These are phyloP conservation scores for Hericium coralloides DNA, from an alignment of 768 basidiomycete species.

Conservation along the genomic window DNA sequence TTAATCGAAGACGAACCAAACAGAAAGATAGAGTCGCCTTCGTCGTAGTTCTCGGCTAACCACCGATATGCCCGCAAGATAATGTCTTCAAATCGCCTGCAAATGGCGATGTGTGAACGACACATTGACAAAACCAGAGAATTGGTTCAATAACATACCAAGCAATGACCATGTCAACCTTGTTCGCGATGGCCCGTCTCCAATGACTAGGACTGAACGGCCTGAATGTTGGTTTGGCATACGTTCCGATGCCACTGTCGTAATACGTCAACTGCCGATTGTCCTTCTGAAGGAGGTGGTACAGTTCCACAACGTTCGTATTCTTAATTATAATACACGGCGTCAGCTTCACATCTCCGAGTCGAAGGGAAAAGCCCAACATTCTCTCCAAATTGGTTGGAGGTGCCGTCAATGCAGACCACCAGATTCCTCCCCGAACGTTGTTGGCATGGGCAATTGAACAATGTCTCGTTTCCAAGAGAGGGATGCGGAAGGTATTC, in stretches of 20 bases:
- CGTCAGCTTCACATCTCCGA: too few species aligned
- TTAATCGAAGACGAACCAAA: conserved; percentile 23
- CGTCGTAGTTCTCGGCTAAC: conserved; percentile 30
- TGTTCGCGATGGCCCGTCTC: conserved; percentile 15
- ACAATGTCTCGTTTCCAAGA: too few species aligned
- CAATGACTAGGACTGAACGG: neutral
- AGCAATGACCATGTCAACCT: conserved; percentile 29
- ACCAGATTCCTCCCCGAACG: neutral
- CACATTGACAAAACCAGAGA: neutral
- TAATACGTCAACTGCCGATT: conserved; percentile 29
- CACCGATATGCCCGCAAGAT: conserved; percentile 31
- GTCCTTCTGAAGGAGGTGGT: conserved; percentile 25
- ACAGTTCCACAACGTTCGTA: conserved; percentile 33
- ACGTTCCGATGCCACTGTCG: conserved; percentile 32
- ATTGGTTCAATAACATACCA: conserved; percentile 17
- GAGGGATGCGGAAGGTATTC: too few species aligned
- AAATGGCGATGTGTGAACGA: neutral
- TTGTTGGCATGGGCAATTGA: too few species aligned
- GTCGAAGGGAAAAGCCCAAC: neutral
- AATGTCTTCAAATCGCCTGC: conserved; percentile 27
- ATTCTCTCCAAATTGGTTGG: neutral
- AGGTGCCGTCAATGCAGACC: conserved; percentile 1
- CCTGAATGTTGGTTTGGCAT: conserved; percentile 16
- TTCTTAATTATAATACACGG: conserved; percentile 19
- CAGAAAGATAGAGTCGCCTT: conserved; percentile 31